phyloP scores from a whole-genome alignment of 352 stramenopile species.

The Peronospora destructor region DNA sequence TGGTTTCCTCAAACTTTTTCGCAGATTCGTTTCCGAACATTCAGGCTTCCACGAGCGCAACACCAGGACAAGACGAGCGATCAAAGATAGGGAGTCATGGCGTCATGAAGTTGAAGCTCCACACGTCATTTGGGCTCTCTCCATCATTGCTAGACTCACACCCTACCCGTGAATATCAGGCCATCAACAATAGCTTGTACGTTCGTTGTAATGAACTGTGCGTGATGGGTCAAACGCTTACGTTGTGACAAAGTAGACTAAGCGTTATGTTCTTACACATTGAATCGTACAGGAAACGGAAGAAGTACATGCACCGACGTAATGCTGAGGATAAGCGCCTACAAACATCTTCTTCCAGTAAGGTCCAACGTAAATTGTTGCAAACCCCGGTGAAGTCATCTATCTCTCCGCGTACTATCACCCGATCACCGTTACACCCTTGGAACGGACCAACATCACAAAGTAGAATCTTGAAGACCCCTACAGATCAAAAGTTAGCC shows the following conservation, averaged over 20 bases:
- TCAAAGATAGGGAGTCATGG: slow-evolving; percentile 50
- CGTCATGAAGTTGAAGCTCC: slow-evolving; percentile 77
- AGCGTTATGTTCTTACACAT: slow-evolving; percentile 2
- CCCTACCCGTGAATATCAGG: slow-evolving; percentile 59
- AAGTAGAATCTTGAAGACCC: slow-evolving; percentile 19
- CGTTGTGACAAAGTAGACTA: slow-evolving; percentile 1
- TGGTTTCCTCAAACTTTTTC: slow-evolving; percentile 22
- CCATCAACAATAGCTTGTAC: slow-evolving; percentile 82
- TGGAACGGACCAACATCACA: slow-evolving; percentile 35
- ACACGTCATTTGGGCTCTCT: slow-evolving; percentile 46
- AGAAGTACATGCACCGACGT: slow-evolving; percentile 47
- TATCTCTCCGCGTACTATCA: slow-evolving; percentile 5
- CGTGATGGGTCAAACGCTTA: neutral
- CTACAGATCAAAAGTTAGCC: slow-evolving; percentile 16
- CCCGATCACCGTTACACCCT: slow-evolving; percentile 33
- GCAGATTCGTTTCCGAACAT: slow-evolving; percentile 73
- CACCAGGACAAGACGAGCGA: slow-evolving; percentile 56
- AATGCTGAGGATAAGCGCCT: slow-evolving; percentile 43
- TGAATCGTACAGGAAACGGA: slow-evolving; percentile 38
- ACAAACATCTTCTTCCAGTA: slow-evolving; percentile 16
- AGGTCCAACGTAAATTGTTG: slow-evolving; percentile 66
- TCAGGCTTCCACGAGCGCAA: slow-evolving; percentile 63
- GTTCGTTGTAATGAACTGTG: slow-evolving; percentile 3
- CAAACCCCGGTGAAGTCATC: slow-evolving; percentile 58
- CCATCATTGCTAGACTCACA: slow-evolving; percentile 26